Conservation (phyloP, 2,329 filamentous ascomycete species). For the Colletotrichum gloeosporioides region DNA sequence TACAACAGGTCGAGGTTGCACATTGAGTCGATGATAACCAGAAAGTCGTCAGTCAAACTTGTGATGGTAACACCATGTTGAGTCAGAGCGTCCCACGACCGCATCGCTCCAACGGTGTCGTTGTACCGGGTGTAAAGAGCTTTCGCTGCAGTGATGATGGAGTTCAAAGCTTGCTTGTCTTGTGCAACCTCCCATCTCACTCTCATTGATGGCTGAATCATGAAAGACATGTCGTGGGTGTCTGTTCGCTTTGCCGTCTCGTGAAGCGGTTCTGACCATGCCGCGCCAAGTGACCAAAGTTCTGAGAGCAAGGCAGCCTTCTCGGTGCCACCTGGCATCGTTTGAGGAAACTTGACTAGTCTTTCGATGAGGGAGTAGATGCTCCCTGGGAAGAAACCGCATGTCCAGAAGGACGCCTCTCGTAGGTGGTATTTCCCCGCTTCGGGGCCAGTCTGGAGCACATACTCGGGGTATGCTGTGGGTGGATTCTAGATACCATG, state of each 20-base stretch:
- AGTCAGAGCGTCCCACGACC: conserved; percentile 50
- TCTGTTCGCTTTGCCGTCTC: conserved; percentile 44
- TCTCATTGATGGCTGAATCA: conserved; percentile 54
- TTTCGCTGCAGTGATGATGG: conserved; percentile 48
- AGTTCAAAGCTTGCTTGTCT: conserved; percentile 40
- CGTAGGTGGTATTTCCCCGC: conserved; percentile 21
- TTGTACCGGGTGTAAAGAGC: conserved; percentile 49
- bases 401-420: conserved; percentile 35
- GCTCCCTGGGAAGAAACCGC: conserved; percentile 43
- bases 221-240: conserved; percentile 61
- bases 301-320: conserved; percentile 23
- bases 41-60: conserved; percentile 37
- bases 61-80: conserved; percentile 35
- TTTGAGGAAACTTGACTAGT: conserved; percentile 33
- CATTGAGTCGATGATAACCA: conserved; percentile 50
- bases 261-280: conserved; percentile 42
- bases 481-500: conserved; percentile 15
- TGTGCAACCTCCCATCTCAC: conserved; percentile 52
- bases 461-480: conserved; percentile 23
- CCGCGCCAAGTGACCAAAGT: conserved; percentile 28
- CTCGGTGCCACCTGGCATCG: conserved; percentile 5
- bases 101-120: conserved; percentile 47
- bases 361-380: conserved; percentile 40
- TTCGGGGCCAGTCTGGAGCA: conserved; percentile 21
- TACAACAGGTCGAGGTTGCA: conserved; percentile 43